Evolutionary conservation across 257 asterid species (phyloP).

Genomic region (Solanum clarkiae): DNA sequence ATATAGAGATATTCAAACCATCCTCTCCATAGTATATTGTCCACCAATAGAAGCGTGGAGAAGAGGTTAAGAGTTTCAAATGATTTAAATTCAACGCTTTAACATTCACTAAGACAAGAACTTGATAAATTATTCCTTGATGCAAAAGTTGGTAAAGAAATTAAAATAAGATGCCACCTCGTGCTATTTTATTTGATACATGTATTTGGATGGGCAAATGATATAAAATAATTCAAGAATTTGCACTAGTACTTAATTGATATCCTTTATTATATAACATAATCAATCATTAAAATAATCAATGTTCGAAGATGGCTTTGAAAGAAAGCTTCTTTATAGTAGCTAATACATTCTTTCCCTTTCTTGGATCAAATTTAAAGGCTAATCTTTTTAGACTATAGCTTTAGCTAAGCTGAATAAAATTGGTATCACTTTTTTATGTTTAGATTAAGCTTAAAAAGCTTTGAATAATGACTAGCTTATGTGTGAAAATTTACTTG

Average conservation of each 20-base stretch:
- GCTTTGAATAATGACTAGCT: neutral
- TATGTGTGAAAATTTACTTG: conserved; percentile 16
- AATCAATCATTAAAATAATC: neutral
- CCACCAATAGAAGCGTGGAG: neutral
- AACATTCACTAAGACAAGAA: neutral
- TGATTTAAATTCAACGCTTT: neutral
- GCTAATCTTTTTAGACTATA: neutral
- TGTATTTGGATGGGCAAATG: neutral
- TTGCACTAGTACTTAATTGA: neutral
- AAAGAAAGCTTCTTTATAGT: neutral
- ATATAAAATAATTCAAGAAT: neutral
- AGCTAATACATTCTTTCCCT: neutral
- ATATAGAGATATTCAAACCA: neutral
- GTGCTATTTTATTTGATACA: neutral
- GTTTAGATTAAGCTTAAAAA: neutral
- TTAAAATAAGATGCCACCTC: neutral
- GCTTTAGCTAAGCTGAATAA: neutral
- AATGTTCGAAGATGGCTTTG: neutral
- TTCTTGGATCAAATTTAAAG: neutral
- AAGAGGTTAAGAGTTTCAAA: neutral
- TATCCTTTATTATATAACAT: neutral
- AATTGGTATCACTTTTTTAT: neutral
- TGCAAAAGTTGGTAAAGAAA: neutral
- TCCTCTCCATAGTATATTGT: neutral
- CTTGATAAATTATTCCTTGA: neutral